Evolutionary conservation across 768 basidiomycete genomes (phyloP).

Genomic region (Naematelia encephala): DNA sequence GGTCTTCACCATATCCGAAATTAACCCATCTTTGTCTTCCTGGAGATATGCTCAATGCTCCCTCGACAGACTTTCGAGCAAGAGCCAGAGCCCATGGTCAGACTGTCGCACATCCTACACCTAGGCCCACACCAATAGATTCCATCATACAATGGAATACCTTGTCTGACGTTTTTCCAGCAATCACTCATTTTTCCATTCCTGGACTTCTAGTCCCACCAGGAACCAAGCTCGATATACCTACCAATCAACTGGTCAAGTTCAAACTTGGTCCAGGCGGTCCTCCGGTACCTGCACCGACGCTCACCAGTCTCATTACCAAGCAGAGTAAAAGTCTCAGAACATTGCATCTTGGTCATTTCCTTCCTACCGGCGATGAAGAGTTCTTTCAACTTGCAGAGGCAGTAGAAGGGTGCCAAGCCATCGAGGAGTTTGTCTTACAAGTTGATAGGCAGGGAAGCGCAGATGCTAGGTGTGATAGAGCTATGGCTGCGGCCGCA

Average conservation of each 20-base stretch:
- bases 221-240: conserved; percentile 10
- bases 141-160: conserved; percentile 20
- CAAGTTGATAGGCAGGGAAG: conserved; percentile 11
- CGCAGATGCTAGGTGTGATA: conserved; percentile 15
- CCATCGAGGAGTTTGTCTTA: conserved; percentile 21
- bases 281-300: conserved; percentile 27
- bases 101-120: conserved; percentile 15
- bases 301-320: conserved; percentile 16
- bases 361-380: conserved; percentile 5
- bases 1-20: conserved; percentile 15
- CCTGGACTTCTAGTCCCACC: conserved; percentile 23
- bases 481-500: conserved; percentile 12
- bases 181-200: conserved; percentile 31
- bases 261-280: conserved; percentile 19
- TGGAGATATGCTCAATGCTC: conserved; percentile 26
- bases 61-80: conserved; percentile 2
- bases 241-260: conserved; percentile 16
- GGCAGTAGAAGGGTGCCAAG: conserved; percentile 5
- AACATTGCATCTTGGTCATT: conserved; percentile 21
- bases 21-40: conserved; percentile 43
- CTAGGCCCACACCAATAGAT: conserved; percentile 13
- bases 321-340: conserved; percentile 15
- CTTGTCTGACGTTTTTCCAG: conserved; percentile 21
- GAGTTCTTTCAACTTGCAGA: conserved; percentile 9
- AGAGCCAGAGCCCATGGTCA: conserved; percentile 9